phyloP scores from a whole-genome alignment of 306 rosid species.

The Cucumis cinereus region DNA sequence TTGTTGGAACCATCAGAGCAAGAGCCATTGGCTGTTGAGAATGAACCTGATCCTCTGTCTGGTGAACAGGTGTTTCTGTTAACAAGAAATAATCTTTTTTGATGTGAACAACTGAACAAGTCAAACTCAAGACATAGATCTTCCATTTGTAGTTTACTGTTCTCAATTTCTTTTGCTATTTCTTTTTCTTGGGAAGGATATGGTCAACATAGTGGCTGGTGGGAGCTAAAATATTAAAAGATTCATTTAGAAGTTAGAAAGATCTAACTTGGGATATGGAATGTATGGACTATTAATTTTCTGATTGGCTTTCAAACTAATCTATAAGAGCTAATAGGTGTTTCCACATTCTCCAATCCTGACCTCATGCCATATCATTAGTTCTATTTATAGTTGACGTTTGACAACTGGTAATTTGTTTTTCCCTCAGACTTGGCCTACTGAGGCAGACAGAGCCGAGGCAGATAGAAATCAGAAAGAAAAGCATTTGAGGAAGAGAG shows the following conservation, averaged over 20 bases:
- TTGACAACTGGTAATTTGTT: background rate
- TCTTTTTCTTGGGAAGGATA: background rate
- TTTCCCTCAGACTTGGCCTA: conserved; percentile 81
- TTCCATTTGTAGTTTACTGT: background rate
- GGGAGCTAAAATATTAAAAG: background rate
- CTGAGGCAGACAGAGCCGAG: conserved; percentile 63
- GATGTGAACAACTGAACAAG: background rate
- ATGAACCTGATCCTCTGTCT: conserved; percentile 67
- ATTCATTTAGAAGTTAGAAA: background rate
- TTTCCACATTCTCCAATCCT: background rate
- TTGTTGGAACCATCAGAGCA: conserved; percentile 47
- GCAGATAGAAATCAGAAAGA: conserved; percentile 47
- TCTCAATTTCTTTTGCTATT: background rate
- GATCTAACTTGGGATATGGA: background rate
- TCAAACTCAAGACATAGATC: background rate
- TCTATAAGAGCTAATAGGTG: background rate
- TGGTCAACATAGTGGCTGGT: background rate
- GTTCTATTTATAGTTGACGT: background rate
- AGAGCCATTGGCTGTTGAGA: conserved; percentile 73
- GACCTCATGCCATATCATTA: background rate
- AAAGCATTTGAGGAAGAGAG: conserved; percentile 41
- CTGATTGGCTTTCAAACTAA: background rate
- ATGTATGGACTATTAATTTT: background rate
- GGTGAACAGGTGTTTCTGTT: conserved; percentile 74
- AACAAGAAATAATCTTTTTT: background rate